Base-by-base conservation (phyloP, 2,329 filamentous ascomycete species). In the Sclerotinia spermophila region DNA sequence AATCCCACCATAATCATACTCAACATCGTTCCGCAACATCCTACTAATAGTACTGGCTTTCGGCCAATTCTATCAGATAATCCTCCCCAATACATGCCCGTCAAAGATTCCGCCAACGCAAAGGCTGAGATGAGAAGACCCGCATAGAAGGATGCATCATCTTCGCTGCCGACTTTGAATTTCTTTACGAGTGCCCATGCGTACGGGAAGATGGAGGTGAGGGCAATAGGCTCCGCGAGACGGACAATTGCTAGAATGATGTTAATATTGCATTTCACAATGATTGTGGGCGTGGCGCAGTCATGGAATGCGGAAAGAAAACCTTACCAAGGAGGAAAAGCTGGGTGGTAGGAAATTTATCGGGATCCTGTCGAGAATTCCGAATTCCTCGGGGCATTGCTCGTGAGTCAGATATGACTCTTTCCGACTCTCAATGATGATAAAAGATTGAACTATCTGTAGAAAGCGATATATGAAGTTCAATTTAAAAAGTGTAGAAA, bases 171-270 rank as follows among this genome's bases (percentile, higher is more conserved):
- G 75, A 94, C 85, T 55, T 92, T 78, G 81, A 93, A 93, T 76
- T 89, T 85, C 81, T 92, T 92, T 75, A 95, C 90, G 75, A 95
- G 89, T 72, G 91, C 87, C 91, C 92, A 96, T 72, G 92, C 92
- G 81, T 97, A 97, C 30, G 94, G 94, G 77, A 95, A 96, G 81
- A 97, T 96, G 78, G 92, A 96, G 1, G 94, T 97, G 74, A 97
- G 87, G 66, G 94, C 94, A 76, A 97, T 95, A 33, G 94, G 94
- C 81, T 97, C 94, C 68, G 94, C 92, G 75, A 97, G 88, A 73
- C 94, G 93, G 79, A 96, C 94, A 84, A 97, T 93, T 80, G 93
- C 94, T 97, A 77, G 33, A 3, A 27, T 35, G 15, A 71, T 71
- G 56, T 77, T 70, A 77, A 71, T 65, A 48, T 58, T 21, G 42